Conservation (phyloP, 2,329 filamentous ascomycete species). For the Chaetomium globosum region DNA sequence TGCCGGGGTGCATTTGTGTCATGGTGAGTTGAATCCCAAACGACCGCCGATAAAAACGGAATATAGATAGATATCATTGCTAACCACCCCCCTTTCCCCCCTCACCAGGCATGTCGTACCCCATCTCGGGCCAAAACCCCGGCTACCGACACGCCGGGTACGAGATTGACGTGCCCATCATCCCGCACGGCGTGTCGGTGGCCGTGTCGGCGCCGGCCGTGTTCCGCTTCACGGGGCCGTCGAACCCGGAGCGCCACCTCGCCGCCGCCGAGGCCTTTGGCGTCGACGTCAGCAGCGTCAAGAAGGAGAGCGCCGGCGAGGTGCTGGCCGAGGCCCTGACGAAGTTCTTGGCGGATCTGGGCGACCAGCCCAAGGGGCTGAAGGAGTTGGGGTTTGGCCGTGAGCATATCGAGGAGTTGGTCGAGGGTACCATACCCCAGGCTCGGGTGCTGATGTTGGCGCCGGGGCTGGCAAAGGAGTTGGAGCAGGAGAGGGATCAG, state of each 20-base stretch:
- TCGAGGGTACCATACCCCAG: slow-evolving; percentile 95
- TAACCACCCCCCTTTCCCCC: neutral
- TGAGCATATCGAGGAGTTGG: slow-evolving; percentile 76
- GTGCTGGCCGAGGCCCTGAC: slow-evolving; percentile 81
- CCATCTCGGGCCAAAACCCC: slow-evolving; percentile 92
- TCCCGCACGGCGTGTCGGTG: slow-evolving; percentile 94
- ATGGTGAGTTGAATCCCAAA: slow-evolving; percentile 49
- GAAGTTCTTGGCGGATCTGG: slow-evolving; percentile 78
- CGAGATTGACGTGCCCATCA: slow-evolving; percentile 72
- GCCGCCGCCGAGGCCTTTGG: slow-evolving; percentile 88
- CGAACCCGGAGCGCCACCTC: slow-evolving; percentile 89
- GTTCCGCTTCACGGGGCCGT: slow-evolving; percentile 88
- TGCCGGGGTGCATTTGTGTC: slow-evolving; percentile 83
- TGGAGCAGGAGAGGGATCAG: slow-evolving; percentile 72
- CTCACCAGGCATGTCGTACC: slow-evolving; percentile 82
- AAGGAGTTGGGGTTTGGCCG: slow-evolving; percentile 78
- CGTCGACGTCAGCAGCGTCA: slow-evolving; percentile 83
- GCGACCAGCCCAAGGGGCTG: slow-evolving; percentile 87
- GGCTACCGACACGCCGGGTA: slow-evolving; percentile 91
- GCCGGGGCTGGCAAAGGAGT: slow-evolving; percentile 72
- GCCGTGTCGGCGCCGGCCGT: slow-evolving; percentile 92
- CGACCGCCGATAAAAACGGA: too few species aligned
- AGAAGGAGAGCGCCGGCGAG: slow-evolving; percentile 85
- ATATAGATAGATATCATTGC: too few species aligned
- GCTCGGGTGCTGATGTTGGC: slow-evolving; percentile 87